Evolutionary conservation across 495 filamentous ascomycete species (phyloP), one percentile per base, ranked within the genome.

Genomic region (Penicillium arizonense): DNA sequence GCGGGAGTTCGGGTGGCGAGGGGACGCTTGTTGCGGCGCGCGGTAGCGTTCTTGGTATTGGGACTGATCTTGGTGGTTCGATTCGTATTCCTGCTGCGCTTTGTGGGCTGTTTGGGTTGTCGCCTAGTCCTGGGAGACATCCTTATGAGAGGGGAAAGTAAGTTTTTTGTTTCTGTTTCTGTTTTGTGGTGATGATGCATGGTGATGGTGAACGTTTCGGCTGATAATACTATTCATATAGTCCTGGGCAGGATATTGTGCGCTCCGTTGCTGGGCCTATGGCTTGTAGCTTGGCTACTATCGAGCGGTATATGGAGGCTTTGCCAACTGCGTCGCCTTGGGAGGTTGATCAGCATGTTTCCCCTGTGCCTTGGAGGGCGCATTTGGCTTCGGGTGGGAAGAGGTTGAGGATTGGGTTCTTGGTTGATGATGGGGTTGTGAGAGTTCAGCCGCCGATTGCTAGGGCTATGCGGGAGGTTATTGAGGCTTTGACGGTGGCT

Each of bases 1-100:
- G 86, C 5, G 86, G 86, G 0, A 84, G 80, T 39, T 82, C 82
- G 2, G 85, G 86, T 12, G 87, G 87, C 41, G 87, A 90, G 61
- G 81, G 76, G 1, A 82, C 86, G 0, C 69, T 89, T n/a, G 54
- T 88, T 33, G 82, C 74, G 1, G 65, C 82, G 1, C 63, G 78
- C 2, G 86, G 85, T 2, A 83, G 79, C 32, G 69, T 77, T 26
- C 65, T 89, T 0, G 87, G 87, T 0, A 82, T 90, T 37, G 87
- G 86, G 0, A 85, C 82, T 1, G 87, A 90, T 58, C 79, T 90
- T 39, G 87, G 75, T 32, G 86, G 86, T 4, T 87, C 82, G 4
- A 86, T 89, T 53, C 74, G 85, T 0, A 75, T 75, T 30, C 88
- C 88, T 0, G 85, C 88, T 0, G 80, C 79, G 18, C 76, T 82